Evolutionary conservation across 2,329 filamentous ascomycete genomes (phyloP), one percentile per base, ranked within the genome.

Genomic region (Purpureocillium takamizusanense): DNA sequence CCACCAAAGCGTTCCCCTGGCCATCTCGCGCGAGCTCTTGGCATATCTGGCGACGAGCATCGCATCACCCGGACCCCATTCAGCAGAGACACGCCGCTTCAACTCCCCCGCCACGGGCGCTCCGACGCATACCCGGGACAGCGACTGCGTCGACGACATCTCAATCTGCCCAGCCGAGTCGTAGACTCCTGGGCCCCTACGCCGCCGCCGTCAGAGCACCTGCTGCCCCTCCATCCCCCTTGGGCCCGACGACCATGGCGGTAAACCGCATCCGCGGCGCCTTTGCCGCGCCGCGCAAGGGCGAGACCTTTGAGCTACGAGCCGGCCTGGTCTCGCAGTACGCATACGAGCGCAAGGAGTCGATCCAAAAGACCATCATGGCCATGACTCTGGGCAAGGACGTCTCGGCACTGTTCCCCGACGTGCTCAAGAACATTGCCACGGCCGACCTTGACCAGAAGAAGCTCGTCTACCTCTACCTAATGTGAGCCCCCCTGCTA

Each of bases 331-430:
- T 94, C 47, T 98, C 92, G 47, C 92, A 98, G 69, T 98, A 97
- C 83, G 92, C 92, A 43, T 95, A 94, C 67, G 92, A 98, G 76
- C 83, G 88, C 56, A 98, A 98, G 66, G 92, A 98, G 70, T 86
- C 92, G 17, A 98, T 98, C 52, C 92, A 98, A 61, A 97, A 95
- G 74, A 98, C 92, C 48, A 98, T 98, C 68, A 97, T 97, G 89
- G 89, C 92, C 59, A 98, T 98, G 92, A 98, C 92, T 2, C 64
- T 98, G 52, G 92, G 92, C 62, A 98, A 98, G 65, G 92, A 98
- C 66, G 92, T 98, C 43, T 98, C 92, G 38, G 86, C 89, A 40
- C 70, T 98, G 47, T 98, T 98, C 60, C 92, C 92, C 2, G 92
- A 98, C 59, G 92, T 98, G 27, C 71, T 98, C 47, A 98, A 98